phyloP scores from a whole-genome alignment of 352 stramenopile genomes.

The Pythium guiyangense region DNA sequence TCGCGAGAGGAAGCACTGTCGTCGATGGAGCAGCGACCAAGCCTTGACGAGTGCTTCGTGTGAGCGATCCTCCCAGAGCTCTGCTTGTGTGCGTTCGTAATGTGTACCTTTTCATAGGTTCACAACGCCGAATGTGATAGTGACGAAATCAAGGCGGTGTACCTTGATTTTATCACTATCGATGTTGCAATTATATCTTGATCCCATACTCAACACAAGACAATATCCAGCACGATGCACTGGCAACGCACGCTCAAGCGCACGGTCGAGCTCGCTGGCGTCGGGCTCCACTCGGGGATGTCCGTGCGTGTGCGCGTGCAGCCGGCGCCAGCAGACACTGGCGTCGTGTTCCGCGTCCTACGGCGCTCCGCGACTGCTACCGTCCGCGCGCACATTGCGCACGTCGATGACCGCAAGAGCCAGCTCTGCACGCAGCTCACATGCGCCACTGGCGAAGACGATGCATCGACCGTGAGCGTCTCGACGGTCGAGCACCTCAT shows the following conservation, averaged over 20 bases:
- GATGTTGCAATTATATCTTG: neutral
- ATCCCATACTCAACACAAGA: neutral
- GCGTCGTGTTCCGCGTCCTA: slow-evolving; percentile 32
- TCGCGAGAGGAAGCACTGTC: too few relatives aligned
- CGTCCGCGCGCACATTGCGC: slow-evolving; percentile 25
- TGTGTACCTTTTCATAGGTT: too few relatives aligned
- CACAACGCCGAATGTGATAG: too few relatives aligned
- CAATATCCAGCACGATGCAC: slow-evolving; percentile 2
- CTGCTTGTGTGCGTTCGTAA: too few relatives aligned
- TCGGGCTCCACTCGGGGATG: slow-evolving; percentile 55
- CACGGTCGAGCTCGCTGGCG: slow-evolving; percentile 41
- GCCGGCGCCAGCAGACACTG: slow-evolving; percentile 23
- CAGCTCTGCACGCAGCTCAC: slow-evolving; percentile 59
- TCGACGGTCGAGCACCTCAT: slow-evolving; percentile 70
- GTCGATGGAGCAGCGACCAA: too few relatives aligned
- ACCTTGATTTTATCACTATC: too few relatives aligned
- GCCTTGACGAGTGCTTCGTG: too few relatives aligned
- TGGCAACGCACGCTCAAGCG: slow-evolving; percentile 51
- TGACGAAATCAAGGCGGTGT: too few relatives aligned
- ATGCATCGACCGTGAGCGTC: slow-evolving; percentile 19
- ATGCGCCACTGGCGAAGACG: neutral
- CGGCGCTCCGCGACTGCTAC: neutral
- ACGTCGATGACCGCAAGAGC: slow-evolving; percentile 35
- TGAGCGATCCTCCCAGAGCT: too few relatives aligned
- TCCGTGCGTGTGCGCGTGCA: slow-evolving; percentile 26